Base-by-base conservation (phyloP, 371 early-diverging fungal genomes). In the Lichtheimia corymbifera region DNA sequence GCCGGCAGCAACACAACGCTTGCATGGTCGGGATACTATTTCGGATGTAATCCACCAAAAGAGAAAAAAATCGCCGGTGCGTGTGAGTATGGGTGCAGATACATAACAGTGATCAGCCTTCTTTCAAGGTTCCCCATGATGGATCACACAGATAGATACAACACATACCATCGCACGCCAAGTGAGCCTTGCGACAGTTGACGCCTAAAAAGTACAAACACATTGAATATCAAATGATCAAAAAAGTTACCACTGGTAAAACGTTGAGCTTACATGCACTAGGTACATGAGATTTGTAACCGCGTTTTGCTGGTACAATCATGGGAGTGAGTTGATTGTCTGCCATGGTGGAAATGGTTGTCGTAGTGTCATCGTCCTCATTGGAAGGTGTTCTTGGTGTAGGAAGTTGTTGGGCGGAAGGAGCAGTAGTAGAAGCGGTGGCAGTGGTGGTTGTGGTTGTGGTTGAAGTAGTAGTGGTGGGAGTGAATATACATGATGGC, bases 111-210 rank as follows among this genome's bases (percentile, higher is more conserved):
- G 35, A 35, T 35, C 35, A 28, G 28, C 28, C 28, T 5, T 28
- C 28, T 5, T 28, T 28, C 7, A 28, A 28, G 28, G 7, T 4
- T 35, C 11, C 35, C 11, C 35, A 35, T 35, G 35, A 35, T 35
- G 35, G 35, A 35, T 35, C 35, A 35, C 35, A n/a, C n/a, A n/a
- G n/a, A n/a, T n/a, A 35, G 35, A 35, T 35, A 35, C 35, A 35
- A 35, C 35, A 35, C 35, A 35, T 62, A 66, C 66, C 73, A 66
- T 88, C 87, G 66, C 88, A 88, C n/a, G 88, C 88, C 43, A 88
- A 72, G 61, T 88, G 88, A 9, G 88, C 83, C 53, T 80, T 77
- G 55, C 83, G 84, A 70, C 88, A 88, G 69, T 88, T 84, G 42
- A 82, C 68, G 67, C 88, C 86, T 42, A 84, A 53, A 9, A 35